phyloP scores from a whole-genome alignment of 1,139 yeast species.

The Maudiozyma humilis region DNA sequence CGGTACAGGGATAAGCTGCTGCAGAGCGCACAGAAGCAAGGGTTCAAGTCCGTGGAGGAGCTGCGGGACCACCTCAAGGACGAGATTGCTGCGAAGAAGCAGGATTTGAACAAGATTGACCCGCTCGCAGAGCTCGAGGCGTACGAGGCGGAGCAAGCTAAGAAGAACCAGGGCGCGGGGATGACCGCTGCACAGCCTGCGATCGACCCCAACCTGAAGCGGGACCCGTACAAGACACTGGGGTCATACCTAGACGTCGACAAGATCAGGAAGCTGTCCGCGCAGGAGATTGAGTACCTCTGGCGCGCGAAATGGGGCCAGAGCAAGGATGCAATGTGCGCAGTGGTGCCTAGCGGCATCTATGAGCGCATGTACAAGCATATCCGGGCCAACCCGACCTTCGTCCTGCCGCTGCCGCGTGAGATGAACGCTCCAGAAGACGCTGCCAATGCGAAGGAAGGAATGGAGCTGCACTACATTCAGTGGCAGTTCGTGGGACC shows the following conservation, averaged over 20 bases:
- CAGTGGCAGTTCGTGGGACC: constrained; percentile 94
- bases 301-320: constrained; percentile 84
- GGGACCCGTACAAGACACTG: constrained; percentile 61
- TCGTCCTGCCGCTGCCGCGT: constrained; percentile 63
- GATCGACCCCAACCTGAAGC: constrained; percentile 14
- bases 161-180: neutral
- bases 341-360: constrained; percentile 48
- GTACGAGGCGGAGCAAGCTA: constrained; percentile 39
- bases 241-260: constrained; percentile 62
- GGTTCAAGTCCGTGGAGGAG: constrained; percentile 44
- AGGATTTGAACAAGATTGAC: constrained; percentile 53
- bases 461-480: constrained; percentile 79
- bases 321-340: constrained; percentile 55
- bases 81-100: constrained; percentile 48
- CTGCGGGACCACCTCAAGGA: constrained; percentile 57
- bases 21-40: constrained; percentile 39
- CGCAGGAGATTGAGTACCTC: constrained; percentile 63
- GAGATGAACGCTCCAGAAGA: constrained; percentile 18
- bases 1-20: constrained; percentile 39
- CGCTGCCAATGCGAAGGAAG: constrained; percentile 14
- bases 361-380: constrained; percentile 54
- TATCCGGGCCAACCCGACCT: constrained; percentile 69
- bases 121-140: constrained; percentile 62
- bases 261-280: constrained; percentile 49
- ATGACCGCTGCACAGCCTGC: constrained; percentile 23